Evolutionary conservation across 176 grass and related monocot genomes (phyloP).

Genomic region (Aegilops tauschii): DNA sequence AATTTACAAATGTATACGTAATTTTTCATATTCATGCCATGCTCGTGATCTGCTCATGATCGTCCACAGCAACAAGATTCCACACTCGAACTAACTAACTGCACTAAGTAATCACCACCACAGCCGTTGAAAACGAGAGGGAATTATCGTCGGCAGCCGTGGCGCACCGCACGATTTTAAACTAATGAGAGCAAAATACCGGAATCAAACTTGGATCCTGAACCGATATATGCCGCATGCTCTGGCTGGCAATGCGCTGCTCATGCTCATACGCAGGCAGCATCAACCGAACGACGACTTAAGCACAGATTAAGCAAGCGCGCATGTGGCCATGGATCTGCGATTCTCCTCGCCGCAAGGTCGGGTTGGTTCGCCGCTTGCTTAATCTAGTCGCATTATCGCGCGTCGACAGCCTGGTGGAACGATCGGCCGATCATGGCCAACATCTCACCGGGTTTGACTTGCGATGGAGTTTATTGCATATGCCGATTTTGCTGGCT

Average conservation of each 20-base stretch:
- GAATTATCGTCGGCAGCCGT: constrained; percentile 22
- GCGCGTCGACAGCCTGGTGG: constrained; percentile 17
- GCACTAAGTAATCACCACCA: constrained; percentile 2
- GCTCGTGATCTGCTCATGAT: neutral
- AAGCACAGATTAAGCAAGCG: constrained; percentile 15
- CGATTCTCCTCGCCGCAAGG: neutral
- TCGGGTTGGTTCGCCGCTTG: neutral
- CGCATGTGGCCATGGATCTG: constrained; percentile 14
- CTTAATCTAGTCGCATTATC: constrained; percentile 29
- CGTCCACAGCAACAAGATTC: constrained; percentile 30
- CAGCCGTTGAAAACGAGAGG: constrained; percentile 14
- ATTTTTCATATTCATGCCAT: too few species aligned
- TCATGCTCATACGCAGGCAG: constrained; percentile 16
- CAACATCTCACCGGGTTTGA: constrained; percentile 29
- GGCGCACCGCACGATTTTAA: constrained; percentile 5
- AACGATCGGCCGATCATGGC: neutral
- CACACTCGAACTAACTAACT: constrained; percentile 6
- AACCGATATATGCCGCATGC: constrained; percentile 28
- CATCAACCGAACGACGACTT: neutral
- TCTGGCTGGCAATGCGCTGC: constrained; percentile 21
- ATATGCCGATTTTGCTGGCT: constrained; percentile 4
- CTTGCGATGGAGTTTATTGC: constrained; percentile 15
- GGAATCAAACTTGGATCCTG: neutral
- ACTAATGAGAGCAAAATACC: constrained; percentile 14
- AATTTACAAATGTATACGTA: too few species aligned